Percentiles rank a stretch among this genome's conserved stretches.
Evolutionary conservation across 768 basidiomycete species (phyloP).

Genomic region (Mycena venus): DNA sequence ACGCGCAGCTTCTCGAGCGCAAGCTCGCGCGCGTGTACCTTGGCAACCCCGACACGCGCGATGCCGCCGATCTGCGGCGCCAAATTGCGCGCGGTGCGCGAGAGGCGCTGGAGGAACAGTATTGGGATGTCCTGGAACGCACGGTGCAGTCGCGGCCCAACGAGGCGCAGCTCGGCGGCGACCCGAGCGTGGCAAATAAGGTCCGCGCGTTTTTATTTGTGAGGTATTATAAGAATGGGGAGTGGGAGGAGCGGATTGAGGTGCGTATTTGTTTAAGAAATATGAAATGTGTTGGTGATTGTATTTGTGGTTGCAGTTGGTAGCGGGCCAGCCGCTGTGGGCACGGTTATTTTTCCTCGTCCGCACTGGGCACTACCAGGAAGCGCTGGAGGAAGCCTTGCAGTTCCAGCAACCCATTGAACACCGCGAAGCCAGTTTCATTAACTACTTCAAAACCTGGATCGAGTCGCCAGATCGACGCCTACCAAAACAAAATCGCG

Average conservation of each 20-base stretch:
- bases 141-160: constrained; percentile 85
- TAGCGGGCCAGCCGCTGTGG: constrained; percentile 92
- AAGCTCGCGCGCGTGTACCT: constrained; percentile 88
- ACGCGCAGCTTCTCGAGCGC: constrained; percentile 83
- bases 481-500: constrained; percentile 79
- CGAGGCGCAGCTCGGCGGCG: constrained; percentile 91
- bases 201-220: constrained; percentile 90
- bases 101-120: constrained; percentile 90
- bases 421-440: constrained; percentile 85
- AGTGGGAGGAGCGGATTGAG: constrained; percentile 93
- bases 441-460: constrained; percentile 87
- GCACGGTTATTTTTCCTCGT: constrained; percentile 94
- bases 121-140: constrained; percentile 86
- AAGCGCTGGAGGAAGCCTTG: constrained; percentile 84
- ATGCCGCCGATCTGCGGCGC: constrained; percentile 72
- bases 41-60: constrained; percentile 73
- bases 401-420: constrained; percentile 79
- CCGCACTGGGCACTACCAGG: constrained; percentile 84
- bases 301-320: constrained; percentile 62
- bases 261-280: too few relatives aligned
- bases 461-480: constrained; percentile 84
- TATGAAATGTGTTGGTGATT: not conserved
- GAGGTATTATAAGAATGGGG: constrained; percentile 81
- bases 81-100: constrained; percentile 85
- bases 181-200: constrained; percentile 91